Percentiles rank a stretch among this genome's conserved stretches.
Conservation (phyloP, 768 basidiomycete genomes). For the Russula compacta region DNA sequence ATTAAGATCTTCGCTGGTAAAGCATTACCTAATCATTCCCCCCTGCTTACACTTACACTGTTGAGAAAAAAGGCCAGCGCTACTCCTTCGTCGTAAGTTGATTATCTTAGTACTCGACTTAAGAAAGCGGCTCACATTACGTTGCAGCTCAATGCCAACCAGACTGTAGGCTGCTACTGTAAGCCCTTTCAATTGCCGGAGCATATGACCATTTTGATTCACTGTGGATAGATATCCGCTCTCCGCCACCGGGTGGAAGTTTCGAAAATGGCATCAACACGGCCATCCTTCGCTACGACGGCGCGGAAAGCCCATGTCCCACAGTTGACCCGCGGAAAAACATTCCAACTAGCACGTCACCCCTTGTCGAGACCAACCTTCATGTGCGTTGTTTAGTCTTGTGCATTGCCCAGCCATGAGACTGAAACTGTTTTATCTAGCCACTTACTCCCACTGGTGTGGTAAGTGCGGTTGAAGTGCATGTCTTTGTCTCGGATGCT, state of each 20-base stretch:
- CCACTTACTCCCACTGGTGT: background rate
- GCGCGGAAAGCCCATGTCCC: conserved; percentile 16
- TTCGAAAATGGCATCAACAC: conserved; percentile 3
- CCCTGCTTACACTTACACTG: background rate
- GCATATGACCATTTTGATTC: background rate
- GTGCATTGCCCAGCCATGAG: background rate
- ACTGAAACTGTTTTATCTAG: background rate
- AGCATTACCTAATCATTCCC: background rate
- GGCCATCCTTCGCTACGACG: conserved; percentile 21
- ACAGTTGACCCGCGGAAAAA: conserved; percentile 1
- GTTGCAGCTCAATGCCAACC: conserved; percentile 9
- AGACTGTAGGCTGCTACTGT: conserved; percentile 9
- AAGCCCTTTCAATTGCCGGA: background rate
- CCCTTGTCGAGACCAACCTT: conserved; percentile 9
- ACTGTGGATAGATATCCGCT: conserved; percentile 3
- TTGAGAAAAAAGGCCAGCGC: conserved; percentile 13
- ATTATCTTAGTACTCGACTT: background rate
- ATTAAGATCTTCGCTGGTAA: conserved; percentile 18
- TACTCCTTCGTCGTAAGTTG: conserved; percentile 19
- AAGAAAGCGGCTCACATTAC: background rate
- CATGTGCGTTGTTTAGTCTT: conserved; percentile 1
- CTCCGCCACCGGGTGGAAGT: background rate
- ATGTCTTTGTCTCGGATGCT: background rate
- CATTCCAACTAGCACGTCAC: background rate
- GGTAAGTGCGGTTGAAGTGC: background rate